These are phyloP conservation scores for Phytophthora fragariae DNA, from an alignment of 352 stramenopile genomes.

Conservation along the genomic window DNA sequence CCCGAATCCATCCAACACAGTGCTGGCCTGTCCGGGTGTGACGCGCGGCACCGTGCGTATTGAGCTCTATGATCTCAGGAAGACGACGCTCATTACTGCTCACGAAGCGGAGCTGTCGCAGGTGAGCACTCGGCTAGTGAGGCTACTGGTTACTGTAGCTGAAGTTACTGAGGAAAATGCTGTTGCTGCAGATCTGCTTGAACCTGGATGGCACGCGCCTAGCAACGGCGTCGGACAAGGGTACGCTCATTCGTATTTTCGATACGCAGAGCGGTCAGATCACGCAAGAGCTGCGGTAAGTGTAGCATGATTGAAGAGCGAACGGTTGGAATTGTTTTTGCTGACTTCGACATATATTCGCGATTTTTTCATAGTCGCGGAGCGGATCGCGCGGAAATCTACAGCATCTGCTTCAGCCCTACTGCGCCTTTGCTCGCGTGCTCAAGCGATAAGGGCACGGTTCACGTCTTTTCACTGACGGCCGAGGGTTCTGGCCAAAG, in stretches of 20 bases:
- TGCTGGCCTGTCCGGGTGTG: slow-evolving; percentile 96
- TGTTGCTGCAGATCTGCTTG: slow-evolving; percentile 79
- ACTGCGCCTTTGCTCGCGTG: slow-evolving; percentile 95
- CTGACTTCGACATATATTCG: slow-evolving; percentile 13
- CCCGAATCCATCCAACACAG: slow-evolving; percentile 92
- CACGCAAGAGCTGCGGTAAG: slow-evolving; percentile 83
- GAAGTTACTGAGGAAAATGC: neutral
- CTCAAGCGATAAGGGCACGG: slow-evolving; percentile 97
- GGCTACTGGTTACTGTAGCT: neutral
- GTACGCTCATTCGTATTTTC: slow-evolving; percentile 98
- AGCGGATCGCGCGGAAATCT: slow-evolving; percentile 97
- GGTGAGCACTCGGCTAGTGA: slow-evolving; percentile 35
- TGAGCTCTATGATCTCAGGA: slow-evolving; percentile 97
- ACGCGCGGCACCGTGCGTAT: slow-evolving; percentile 93
- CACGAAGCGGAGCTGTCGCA: slow-evolving; percentile 95
- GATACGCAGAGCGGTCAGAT: slow-evolving; percentile 95
- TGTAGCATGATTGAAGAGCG: slow-evolving; percentile 4
- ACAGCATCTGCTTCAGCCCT: slow-evolving; percentile 97
- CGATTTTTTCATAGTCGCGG: slow-evolving; percentile 75
- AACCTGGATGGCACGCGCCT: slow-evolving; percentile 95
- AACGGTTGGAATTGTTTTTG: neutral
- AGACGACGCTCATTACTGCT: slow-evolving; percentile 95
- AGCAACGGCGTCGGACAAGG: slow-evolving; percentile 97
- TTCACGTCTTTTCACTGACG: slow-evolving; percentile 95
- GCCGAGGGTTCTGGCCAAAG: slow-evolving; percentile 68